Evolutionary conservation across 257 asterid genomes (phyloP), one percentile per base, ranked within the genome.

Genomic region (Mitragyna speciosa): DNA sequence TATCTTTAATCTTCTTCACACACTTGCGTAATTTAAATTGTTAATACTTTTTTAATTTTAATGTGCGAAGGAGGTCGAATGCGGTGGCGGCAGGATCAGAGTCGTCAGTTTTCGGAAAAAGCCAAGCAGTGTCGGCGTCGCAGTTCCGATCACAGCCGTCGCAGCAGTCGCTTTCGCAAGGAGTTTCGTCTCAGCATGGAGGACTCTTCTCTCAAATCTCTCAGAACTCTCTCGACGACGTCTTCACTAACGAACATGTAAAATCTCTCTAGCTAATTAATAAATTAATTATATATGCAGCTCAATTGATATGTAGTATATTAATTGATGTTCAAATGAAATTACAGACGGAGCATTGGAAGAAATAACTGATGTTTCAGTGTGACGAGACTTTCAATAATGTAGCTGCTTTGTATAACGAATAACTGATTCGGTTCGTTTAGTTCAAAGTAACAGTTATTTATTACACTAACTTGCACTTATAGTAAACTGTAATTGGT

Each of bases 181-280:
- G 98, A 86, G 81, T 83, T 82, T 92, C 98, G 12, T 92, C 98
- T 75, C 99, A 95, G 91, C 97, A 85, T 24, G 94, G 92, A 80
- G 94, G 92, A 80, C 76, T 85, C 70, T 91, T 89, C 87, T 96
- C 97, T 69, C 97, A 94, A 91, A 83, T 92, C 78, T 95, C 97
- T 10, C 97, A 90, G 91, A 91, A 85, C 83, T 88, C 97, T 76
- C 91, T 87, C 54, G 99, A 94, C 7, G 97, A 92, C 43, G 73
- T 85, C 81, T 87, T 88, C 84, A 87, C 91, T 56, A 85, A 82
- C 69, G 98, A 91, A 84, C 93, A 91, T 79, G 81, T 90, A 81
- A 69, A 72, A 39, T 73, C 70, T 79, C 72, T 70, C 45, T 69
- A 36, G 41, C 63, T 72, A 67, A 36, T 36, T 36, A 2, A 36